Evolutionary conservation across 805 yeast species (phyloP).

Genomic region (Sugiyamaella chiloensis): DNA sequence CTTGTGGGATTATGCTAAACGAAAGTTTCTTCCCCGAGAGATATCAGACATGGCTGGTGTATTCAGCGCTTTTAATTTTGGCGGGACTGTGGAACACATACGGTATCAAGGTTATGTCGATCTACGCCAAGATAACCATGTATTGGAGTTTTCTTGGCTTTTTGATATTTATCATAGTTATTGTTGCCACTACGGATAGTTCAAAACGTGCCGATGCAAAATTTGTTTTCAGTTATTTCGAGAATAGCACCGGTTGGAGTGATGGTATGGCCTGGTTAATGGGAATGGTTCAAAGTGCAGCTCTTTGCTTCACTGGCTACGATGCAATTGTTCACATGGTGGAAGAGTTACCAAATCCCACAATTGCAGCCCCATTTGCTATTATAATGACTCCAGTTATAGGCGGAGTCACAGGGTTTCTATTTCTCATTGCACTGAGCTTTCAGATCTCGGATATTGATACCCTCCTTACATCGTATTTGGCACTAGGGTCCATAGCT

Average conservation of each 20-base stretch:
- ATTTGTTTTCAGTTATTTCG: slow-evolving; percentile 19
- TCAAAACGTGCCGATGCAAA: slow-evolving; percentile 17
- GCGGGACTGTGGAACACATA: slow-evolving; percentile 16
- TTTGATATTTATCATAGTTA: slow-evolving; percentile 17
- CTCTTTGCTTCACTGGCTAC: slow-evolving; percentile 75
- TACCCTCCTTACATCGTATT: slow-evolving; percentile 64
- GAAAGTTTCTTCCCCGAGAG: slow-evolving; percentile 14
- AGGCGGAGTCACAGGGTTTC: slow-evolving; percentile 62
- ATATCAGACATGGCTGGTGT: slow-evolving; percentile 11
- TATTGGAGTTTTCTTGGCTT: slow-evolving; percentile 15
- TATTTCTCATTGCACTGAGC: slow-evolving; percentile 67
- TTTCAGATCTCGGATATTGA: slow-evolving; percentile 65
- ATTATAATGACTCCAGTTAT: slow-evolving; percentile 60
- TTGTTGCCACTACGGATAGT: slow-evolving; percentile 12
- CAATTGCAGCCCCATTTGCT: slow-evolving; percentile 71
- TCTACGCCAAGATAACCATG: slow-evolving; percentile 10
- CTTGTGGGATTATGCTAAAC: slow-evolving; percentile 16
- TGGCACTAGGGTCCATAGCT: slow-evolving; percentile 44
- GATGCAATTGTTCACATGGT: slow-evolving; percentile 77
- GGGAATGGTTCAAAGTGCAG: slow-evolving; percentile 67
- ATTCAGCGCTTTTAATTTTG: slow-evolving; percentile 12
- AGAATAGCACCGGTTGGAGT: slow-evolving; percentile 62
- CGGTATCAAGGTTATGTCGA: slow-evolving; percentile 17
- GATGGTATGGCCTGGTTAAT: slow-evolving; percentile 65
- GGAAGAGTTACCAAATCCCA: slow-evolving; percentile 76